Evolutionary conservation across 306 rosid genomes (phyloP), one percentile per base, ranked within the genome.

Genomic region (Bauhinia variegata): DNA sequence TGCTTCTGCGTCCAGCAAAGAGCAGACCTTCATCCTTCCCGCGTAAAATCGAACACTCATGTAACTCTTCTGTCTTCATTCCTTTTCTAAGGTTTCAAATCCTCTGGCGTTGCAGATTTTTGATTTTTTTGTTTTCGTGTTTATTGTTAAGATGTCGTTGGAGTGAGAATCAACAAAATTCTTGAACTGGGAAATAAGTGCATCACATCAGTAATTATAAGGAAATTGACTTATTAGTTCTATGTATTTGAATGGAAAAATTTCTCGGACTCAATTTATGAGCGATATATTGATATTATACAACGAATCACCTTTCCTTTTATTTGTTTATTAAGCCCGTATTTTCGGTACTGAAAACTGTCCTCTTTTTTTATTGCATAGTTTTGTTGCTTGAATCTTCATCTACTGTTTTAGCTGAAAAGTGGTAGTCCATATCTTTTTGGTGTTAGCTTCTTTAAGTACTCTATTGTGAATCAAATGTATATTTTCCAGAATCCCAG

Each of bases 11-110:
- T 9, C n/a, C 47, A 3, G 47, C 3, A 11, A 23, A 23, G 2
- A 23, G 28, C 28, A 23, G 2, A 23, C 28, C 28, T 23, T 23
- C 2, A 8, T 8, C 13, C 64, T 34, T 41, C 49, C 52, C 37
- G n/a, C 28, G 23, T n/a, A 12, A 37, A 44, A 28, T 62, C 39
- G 30, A 2, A 30, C 4, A 13, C 12, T 16, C 38, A 11, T 0
- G 68, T 57, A 56, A 65, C 65, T 17, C 23, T 57, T 7, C 43
- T 41, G 46, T 63, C 8, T 4, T 7, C 5, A 8, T 51, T 52
- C 11, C n/a, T 37, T 19, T 66, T 23, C 15, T 71, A 71, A 70
- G 73, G 73, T 34, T 77, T 7, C 28, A 6, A 9, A 58, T 50
- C 47, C 14, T 23, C 34, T 63, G 33, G 60, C 49, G 39, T 12